A percentile compares a stretch with the other conserved stretches of the same genome.
phyloP scores from a whole-genome alignment of 2,329 filamentous ascomycete genomes.

The Incumbomyces lentus region DNA sequence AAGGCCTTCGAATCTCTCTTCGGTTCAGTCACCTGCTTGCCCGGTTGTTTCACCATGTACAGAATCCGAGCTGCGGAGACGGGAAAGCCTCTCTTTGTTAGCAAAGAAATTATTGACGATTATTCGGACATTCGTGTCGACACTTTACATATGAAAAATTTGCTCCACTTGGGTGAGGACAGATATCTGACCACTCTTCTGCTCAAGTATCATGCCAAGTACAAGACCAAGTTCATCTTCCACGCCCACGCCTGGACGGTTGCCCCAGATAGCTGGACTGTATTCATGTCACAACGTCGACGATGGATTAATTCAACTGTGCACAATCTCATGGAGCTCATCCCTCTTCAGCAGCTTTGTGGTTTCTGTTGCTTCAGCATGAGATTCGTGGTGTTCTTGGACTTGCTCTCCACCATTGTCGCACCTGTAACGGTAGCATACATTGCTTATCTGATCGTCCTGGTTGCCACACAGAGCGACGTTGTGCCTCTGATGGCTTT shows the following conservation, averaged over 20 bases:
- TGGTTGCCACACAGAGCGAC: constrained; percentile 50
- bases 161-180: constrained; percentile 94
- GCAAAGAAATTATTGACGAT: constrained; percentile 74
- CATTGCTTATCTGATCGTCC: constrained; percentile 77
- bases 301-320: constrained; percentile 99
- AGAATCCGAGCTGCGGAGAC: constrained; percentile 87
- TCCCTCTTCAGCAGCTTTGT: constrained; percentile 85
- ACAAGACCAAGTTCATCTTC: constrained; percentile 97
- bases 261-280: constrained; percentile 82
- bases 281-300: constrained; percentile 96
- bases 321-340: constrained; percentile 92
- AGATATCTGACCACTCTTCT: constrained; percentile 91
- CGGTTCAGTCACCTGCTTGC: constrained; percentile 91
- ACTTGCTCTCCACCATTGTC: constrained; percentile 81
- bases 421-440: constrained; percentile 88
- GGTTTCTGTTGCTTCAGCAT: constrained; percentile 99
- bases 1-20: constrained; percentile 98
- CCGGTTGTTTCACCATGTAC: constrained; percentile 99
- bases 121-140: constrained; percentile 94
- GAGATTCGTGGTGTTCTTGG: constrained; percentile 93
- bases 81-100: constrained; percentile 93
- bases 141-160: constrained; percentile 96
- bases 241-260: constrained; percentile 92
- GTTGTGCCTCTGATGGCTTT: constrained; percentile 77
- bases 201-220: constrained; percentile 81